Evolutionary conservation across 2,329 filamentous ascomycete genomes (phyloP), one percentile per base, ranked within the genome.

Genomic region (Dryadomyces sulphureus): DNA sequence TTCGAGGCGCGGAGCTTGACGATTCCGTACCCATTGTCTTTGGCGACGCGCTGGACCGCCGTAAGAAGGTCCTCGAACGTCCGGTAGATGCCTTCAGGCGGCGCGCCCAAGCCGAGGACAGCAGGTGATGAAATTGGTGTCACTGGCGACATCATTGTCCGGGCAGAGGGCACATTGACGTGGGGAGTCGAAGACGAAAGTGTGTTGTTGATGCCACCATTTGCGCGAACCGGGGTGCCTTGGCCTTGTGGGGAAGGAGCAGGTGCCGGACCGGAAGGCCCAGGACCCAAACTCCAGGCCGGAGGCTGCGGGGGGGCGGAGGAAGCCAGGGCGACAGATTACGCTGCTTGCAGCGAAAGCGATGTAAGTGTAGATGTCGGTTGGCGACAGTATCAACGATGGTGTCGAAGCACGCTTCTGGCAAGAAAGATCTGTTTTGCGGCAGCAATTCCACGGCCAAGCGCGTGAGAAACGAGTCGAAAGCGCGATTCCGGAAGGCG

Each of bases 1-100:
- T 79, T 79, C 54, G 73, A 77, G 5, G 75, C 73, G 32, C 75
- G 70, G 11, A 79, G 64, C 62, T 79, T 79, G 52, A 79, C 75
- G 14, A 79, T 73, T 35, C 73, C 73, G 52, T 77, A 79, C 41
- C 75, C 75, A 52, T 78, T 73, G 44, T 78, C 74, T 56, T 78
- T 78, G 7, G 75, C 73, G 5, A 73, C 68, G 38, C 71, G 70
- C 57, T 78, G 75, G 8, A 78, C 72, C 19, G 73, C 69, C 4
- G 64, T 63, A 54, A 78, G 65, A 38, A 79, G 65, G 49, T 78
- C 75, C 25, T 78, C 74, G 50, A 78, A 78, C 44, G 66, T 69
- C 41, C 69, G 64, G 50, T 73, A 79, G 57, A 79, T 77, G 52
- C 72, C 73, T 57, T 78, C 74, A 43, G 73, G 72, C 43, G 75